Evolutionary conservation across 306 rosid genomes (phyloP).

Genomic region (Acmispon strigosus): DNA sequence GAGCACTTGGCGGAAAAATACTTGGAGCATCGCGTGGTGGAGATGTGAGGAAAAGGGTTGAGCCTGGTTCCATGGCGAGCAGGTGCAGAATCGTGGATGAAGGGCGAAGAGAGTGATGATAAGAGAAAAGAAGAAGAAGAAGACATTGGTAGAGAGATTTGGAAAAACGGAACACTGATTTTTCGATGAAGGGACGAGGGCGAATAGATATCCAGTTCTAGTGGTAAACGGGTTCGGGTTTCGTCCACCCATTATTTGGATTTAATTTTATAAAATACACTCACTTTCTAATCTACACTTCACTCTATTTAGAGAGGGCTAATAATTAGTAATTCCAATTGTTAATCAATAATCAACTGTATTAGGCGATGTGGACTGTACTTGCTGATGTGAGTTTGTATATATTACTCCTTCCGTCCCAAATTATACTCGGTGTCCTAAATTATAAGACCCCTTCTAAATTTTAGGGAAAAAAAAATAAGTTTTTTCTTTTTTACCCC

Average conservation of each 20-base stretch:
- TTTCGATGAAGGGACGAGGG: not conserved
- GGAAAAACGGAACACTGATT: not conserved
- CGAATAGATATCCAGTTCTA: not conserved
- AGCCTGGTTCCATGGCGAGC: conserved; percentile 41
- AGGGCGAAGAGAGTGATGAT: conserved; percentile 29
- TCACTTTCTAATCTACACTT: too few relatives aligned
- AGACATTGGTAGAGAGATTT: conserved; percentile 24
- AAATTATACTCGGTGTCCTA: too few relatives aligned
- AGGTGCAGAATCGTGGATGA: conserved; percentile 18
- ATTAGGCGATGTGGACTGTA: too few relatives aligned
- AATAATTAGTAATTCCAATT: too few relatives aligned
- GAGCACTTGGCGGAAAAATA: conserved; percentile 40
- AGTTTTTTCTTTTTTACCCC: too few relatives aligned
- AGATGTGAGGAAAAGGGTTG: conserved; percentile 9
- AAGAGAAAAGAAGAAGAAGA: conserved; percentile 58
- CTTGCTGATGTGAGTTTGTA: too few relatives aligned
- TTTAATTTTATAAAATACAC: too few relatives aligned
- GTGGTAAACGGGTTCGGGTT: conserved; percentile 7
- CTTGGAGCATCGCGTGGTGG: conserved; percentile 28
- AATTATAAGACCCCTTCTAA: too few relatives aligned
- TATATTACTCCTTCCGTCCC: too few relatives aligned
- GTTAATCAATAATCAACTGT: too few relatives aligned
- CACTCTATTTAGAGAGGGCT: too few relatives aligned
- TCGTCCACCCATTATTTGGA: not conserved
- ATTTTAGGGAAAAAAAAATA: too few relatives aligned